Percentiles rank a stretch among this genome's conserved stretches.
Evolutionary conservation across 805 yeast genomes (phyloP).

Genomic region (Yarrowia porcina): DNA sequence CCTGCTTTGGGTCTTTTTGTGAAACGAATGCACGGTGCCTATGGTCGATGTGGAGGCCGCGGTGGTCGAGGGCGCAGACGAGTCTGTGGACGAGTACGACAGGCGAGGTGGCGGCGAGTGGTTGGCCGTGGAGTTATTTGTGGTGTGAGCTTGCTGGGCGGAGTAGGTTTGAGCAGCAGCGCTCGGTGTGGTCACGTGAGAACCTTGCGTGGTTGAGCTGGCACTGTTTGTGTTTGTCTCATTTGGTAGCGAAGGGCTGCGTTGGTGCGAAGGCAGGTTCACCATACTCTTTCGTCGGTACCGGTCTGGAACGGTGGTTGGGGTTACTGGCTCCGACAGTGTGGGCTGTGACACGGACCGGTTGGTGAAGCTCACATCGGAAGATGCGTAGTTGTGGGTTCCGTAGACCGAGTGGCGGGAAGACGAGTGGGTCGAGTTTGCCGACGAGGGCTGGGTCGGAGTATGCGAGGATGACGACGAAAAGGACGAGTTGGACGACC

Average conservation of each 20-base stretch:
- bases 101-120: slow-evolving; percentile 19
- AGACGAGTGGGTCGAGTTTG: slow-evolving; percentile 4
- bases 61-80: slow-evolving; percentile 14
- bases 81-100: slow-evolving; percentile 20
- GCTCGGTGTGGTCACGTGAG: not conserved
- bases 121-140: not conserved
- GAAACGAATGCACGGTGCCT: slow-evolving; percentile 8
- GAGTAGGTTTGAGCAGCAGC: slow-evolving; percentile 4
- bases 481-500: slow-evolving; percentile 23
- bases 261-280: slow-evolving; percentile 11
- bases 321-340: not conserved
- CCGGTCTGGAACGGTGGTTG: not conserved
- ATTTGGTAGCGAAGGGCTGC: slow-evolving; percentile 2
- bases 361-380: not conserved
- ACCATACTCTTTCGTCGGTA: slow-evolving; percentile 22
- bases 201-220: not conserved
- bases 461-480: slow-evolving; percentile 13
- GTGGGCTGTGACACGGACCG: slow-evolving; percentile 13
- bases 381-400: slow-evolving; percentile 12
- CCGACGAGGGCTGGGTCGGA: not conserved
- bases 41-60: slow-evolving; percentile 9
- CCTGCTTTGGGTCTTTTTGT: slow-evolving; percentile 2
- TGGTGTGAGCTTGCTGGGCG: slow-evolving; percentile 8
- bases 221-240: not conserved
- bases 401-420: slow-evolving; percentile 21